Percentiles rank a stretch among this genome's conserved stretches.
These are phyloP conservation scores for Neofusicoccum ribis DNA, from an alignment of 2,329 filamentous ascomycete species.

Conservation along the genomic window DNA sequence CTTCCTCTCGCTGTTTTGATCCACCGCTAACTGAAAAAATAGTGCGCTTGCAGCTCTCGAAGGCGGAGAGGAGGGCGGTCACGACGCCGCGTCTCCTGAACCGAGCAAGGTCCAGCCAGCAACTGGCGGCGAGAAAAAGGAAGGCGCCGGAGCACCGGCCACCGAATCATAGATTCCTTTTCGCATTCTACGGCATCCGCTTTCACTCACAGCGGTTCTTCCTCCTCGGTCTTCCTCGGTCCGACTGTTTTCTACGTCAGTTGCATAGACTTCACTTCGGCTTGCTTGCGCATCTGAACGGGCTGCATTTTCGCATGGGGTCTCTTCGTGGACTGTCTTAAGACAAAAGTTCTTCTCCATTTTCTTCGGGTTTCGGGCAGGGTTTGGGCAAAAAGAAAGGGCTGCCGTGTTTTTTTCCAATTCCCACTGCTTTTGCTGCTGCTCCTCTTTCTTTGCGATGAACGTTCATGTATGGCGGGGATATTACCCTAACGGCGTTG, in stretches of 20 bases:
- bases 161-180: constrained; percentile 33
- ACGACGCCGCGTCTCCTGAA: constrained; percentile 23
- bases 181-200: constrained; percentile 16
- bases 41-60: constrained; percentile 57
- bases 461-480: constrained; percentile 16
- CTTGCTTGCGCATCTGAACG: constrained; percentile 25
- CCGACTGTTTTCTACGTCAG: constrained; percentile 11
- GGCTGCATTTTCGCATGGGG: constrained; percentile 25
- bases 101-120: constrained; percentile 27
- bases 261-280: constrained; percentile 34
- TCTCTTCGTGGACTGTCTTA: constrained; percentile 19
- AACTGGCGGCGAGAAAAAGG: constrained; percentile 23
- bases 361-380: constrained; percentile 11
- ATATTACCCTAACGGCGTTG: constrained; percentile 13
- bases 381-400: constrained; percentile 16
- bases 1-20: not conserved
- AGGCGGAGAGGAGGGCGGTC: constrained; percentile 57
- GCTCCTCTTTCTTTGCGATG: not conserved
- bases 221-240: constrained; percentile 8
- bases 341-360: constrained; percentile 19
- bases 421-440: constrained; percentile 11
- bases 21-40: constrained; percentile 25
- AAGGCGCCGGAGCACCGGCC: constrained; percentile 31
- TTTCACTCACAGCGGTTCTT: constrained; percentile 5
- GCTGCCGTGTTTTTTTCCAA: constrained; percentile 11